phyloP scores from a whole-genome alignment of 257 asterid genomes.

The Lycium barbarum region DNA sequence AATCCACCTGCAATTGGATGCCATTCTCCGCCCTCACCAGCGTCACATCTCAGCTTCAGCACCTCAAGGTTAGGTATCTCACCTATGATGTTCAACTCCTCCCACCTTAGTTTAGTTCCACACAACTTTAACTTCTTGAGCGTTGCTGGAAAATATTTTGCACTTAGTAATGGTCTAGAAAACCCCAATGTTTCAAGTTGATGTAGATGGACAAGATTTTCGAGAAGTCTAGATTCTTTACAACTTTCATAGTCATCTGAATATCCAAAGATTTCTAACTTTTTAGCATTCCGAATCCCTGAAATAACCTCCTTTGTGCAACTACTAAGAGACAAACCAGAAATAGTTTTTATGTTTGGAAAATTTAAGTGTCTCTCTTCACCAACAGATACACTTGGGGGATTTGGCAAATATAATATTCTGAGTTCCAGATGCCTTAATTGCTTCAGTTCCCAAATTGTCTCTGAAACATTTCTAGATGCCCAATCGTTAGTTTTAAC shows the following conservation, averaged over 20 bases:
- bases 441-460: neutral
- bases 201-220: neutral
- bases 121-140: constrained; percentile 3
- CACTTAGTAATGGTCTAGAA: neutral
- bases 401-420: neutral
- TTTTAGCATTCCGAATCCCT: neutral
- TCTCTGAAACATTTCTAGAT: neutral
- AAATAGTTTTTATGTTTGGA: neutral
- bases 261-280: neutral
- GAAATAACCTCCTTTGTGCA: neutral
- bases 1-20: neutral
- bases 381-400: neutral
- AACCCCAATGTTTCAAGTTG: constrained; percentile 19
- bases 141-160: constrained; percentile 38
- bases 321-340: neutral
- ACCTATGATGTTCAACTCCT: neutral
- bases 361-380: neutral
- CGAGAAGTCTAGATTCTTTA: neutral
- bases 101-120: neutral
- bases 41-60: neutral
- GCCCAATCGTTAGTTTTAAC: too few species aligned
- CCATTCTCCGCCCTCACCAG: neutral
- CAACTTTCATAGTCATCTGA: neutral
- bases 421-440: constrained; percentile 21
- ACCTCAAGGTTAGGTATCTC: constrained; percentile 16